Percentiles rank a stretch among this genome's conserved stretches.
These are phyloP conservation scores for Rhododendron ovatum DNA, from an alignment of 148 eudicot species.

Conservation along the genomic window DNA sequence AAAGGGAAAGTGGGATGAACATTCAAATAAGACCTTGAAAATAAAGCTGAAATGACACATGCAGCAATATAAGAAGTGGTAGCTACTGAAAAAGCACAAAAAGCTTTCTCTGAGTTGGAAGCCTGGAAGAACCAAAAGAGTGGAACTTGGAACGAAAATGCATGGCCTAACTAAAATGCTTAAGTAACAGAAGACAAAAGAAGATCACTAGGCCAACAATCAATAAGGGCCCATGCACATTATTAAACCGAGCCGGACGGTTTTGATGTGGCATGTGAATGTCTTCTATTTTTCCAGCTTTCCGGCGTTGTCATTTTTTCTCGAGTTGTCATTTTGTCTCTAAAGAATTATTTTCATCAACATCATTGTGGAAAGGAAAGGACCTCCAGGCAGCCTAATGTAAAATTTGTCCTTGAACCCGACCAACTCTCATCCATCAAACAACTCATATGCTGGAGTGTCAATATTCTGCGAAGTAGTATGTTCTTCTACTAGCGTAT, in stretches of 20 bases:
- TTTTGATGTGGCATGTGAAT: background rate
- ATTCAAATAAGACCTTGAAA: background rate
- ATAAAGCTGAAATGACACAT: background rate
- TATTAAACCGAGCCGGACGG: background rate
- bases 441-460: background rate
- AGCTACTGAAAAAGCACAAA: background rate
- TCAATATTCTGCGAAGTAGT: background rate
- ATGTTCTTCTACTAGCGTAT: background rate
- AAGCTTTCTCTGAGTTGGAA: background rate
- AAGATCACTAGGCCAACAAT: background rate
- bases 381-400: background rate
- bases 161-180: background rate
- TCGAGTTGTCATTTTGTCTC: background rate
- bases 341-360: background rate
- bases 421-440: background rate
- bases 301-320: background rate
- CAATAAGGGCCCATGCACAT: background rate
- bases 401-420: background rate
- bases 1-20: background rate
- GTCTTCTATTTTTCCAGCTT: background rate
- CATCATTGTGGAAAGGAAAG: background rate
- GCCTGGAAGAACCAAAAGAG: background rate
- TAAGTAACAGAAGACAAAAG: background rate
- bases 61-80: background rate
- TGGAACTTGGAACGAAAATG: background rate